Evolutionary conservation across 2,329 filamentous ascomycete species (phyloP), one percentile per base, ranked within the genome.

Genomic region (Claviceps capensis): DNA sequence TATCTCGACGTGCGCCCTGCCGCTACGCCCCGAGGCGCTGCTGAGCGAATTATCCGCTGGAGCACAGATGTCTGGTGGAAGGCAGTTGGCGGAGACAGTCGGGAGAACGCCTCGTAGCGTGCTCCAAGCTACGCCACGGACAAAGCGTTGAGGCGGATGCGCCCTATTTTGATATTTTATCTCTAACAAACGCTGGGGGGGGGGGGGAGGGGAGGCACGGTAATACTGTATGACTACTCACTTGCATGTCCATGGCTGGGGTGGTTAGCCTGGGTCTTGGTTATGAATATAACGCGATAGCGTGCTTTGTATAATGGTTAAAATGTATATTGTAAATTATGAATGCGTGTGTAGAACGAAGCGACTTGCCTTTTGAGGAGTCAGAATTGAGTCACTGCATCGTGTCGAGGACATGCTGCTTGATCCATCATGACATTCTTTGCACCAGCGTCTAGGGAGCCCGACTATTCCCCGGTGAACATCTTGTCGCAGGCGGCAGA

Each of bases 61-160:
- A 85, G 89, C 49, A 89, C 87, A 9, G 91, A 97, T 68, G 78
- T 95, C 8, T 98, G 93, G 93, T 95, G 88, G 82, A 82, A 79
- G 59, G 89, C 89, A 0, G 87, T 81, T 51, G 90, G 90, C 0
- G 87, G 82, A 13, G 78, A 78, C 52, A 81, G 77, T 16, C 72
- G 76, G 30, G 75, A 79, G 48, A 57, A 57, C 47, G 36, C 55
- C 3, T 47, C 52, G 30, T 34, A 34, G 30, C 9, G 8, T 11
- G 30, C 30, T 34, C 30, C 30, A 34, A 34, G 9, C 30, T 34
- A 34, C 30, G 11, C 30, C 9, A 34, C 30, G 3, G 9, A 9
- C 30, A 9, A 60, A 57, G 52, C 50, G 56, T 2, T 59, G 54
- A 51, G 47, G 54, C 34, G 19, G 7, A 11, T 6, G 17, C 17